phyloP scores from a whole-genome alignment of 768 basidiomycete genomes.

The Boletellus ananiceps region DNA sequence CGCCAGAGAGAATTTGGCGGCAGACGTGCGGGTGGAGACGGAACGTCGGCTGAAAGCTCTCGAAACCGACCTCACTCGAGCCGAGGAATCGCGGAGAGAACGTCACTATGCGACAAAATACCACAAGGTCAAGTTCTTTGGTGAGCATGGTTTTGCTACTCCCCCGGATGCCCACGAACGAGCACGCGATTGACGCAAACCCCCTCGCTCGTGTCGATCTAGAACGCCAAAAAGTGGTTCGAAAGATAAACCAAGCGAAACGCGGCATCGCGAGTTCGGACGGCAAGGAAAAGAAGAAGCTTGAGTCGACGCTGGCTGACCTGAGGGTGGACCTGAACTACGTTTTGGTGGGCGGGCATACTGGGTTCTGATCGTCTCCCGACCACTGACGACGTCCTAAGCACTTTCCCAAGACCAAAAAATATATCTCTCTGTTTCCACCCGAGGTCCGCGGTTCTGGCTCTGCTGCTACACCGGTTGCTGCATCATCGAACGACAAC shows the following conservation, averaged over 20 bases:
- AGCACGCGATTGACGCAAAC: too few species aligned
- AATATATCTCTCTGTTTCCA: conserved; percentile 90
- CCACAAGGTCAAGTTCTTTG: conserved; percentile 93
- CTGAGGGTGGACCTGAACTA: conserved; percentile 90
- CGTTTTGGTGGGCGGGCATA: conserved; percentile 53
- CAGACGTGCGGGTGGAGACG: conserved; percentile 76
- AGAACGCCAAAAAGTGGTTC: conserved; percentile 86
- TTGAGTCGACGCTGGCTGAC: conserved; percentile 49
- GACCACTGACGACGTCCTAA: conserved; percentile 25
- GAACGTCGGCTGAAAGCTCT: conserved; percentile 75
- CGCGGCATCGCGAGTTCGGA: conserved; percentile 41
- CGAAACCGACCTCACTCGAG: conserved; percentile 64
- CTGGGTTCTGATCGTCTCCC: background rate
- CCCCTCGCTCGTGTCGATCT: background rate
- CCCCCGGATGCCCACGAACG: background rate
- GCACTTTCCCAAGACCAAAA: conserved; percentile 82
- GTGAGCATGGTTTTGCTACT: conserved; percentile 38
- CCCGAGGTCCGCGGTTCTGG: conserved; percentile 42
- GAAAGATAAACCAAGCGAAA: conserved; percentile 71
- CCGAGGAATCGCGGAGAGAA: conserved; percentile 62
- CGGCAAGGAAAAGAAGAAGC: conserved; percentile 34
- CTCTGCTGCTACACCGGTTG: conserved; percentile 6
- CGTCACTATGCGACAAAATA: conserved; percentile 72
- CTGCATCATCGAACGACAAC: conserved; percentile 28
- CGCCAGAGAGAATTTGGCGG: conserved; percentile 82